Evolutionary conservation across 306 rosid genomes (phyloP).

Genomic region (cucumber (Cucumis sativus)): DNA sequence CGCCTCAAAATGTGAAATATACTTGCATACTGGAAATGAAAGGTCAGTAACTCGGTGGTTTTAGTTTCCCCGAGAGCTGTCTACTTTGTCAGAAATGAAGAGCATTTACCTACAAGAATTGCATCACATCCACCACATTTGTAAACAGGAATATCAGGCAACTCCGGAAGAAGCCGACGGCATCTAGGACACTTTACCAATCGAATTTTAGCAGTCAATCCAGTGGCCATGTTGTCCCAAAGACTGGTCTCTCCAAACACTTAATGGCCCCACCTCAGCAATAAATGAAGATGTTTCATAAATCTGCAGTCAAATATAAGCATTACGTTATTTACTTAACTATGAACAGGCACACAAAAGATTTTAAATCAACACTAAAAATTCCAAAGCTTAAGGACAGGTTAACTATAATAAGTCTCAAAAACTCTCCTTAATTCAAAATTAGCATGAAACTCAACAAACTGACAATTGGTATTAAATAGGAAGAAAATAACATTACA

Average conservation of each 20-base stretch:
- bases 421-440: not conserved
- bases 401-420: not conserved
- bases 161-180: conserved; percentile 43
- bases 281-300: not conserved
- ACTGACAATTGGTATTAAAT: no score
- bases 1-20: not conserved
- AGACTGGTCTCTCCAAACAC: not conserved
- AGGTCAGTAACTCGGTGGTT: not conserved
- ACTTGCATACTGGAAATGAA: not conserved
- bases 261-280: not conserved
- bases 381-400: not conserved
- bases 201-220: conserved; percentile 38
- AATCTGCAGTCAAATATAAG: not conserved
- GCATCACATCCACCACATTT: conserved; percentile 78
- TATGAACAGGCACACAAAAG: not conserved
- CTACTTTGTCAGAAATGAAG: not conserved
- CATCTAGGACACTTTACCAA: conserved; percentile 80
- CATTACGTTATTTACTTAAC: not conserved
- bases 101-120: conserved; percentile 51
- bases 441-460: not conserved
- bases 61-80: not conserved
- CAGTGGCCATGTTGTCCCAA: conserved; percentile 4
- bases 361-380: not conserved
- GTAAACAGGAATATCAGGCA: conserved; percentile 40
- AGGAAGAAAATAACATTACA: not conserved